Evolutionary conservation across 2,329 filamentous ascomycete genomes (phyloP), one percentile per base, ranked within the genome.

Genomic region (Blastomyces silverae): DNA sequence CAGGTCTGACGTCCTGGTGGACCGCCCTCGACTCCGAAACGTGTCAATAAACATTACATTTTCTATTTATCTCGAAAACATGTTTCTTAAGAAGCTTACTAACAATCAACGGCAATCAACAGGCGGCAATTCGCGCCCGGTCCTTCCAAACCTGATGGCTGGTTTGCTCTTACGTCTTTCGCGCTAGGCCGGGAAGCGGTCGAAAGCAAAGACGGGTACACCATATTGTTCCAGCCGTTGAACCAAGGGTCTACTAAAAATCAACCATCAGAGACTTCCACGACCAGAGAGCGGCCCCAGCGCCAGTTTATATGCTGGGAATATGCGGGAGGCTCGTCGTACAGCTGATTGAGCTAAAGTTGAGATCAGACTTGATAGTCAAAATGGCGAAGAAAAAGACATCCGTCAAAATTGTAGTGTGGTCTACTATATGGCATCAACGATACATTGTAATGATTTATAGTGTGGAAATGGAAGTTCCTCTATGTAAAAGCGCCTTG

Each of bases 121-220:
- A 67, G 58, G 39, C 61, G 64, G 59, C 61, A 64, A 48, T 66
- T 28, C 56, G 60, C 22, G 44, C 56, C 64, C 39, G 25, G 60
- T 13, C 42, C 58, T 37, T 42, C 46, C 2, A 59, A 62, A 15
- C 62, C 67, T 3, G 62, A 64, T 3, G 62, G 66, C 34, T 79
- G 77, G 77, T 75, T 78, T 66, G 68, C 72, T 31, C 69, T 79
- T 61, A 71, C 74, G 17, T 70, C 71, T 2, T 72, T 67, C 58
- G 70, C 75, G 2, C 64, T 79, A 20, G 73, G 71, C 1, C 77
- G 71, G 65, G 72, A 74, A 28, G 75, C 73, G 0, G 72, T 79
- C 17, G 76, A 79, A 57, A 74, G 74, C 25, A 75, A 70, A 59
- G 74, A 78, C 68, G 78, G 78, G 6, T 80, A 76, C 63, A 76